Evolutionary conservation across 495 filamentous ascomycete species (phyloP).

Genomic region (Lepidopterella palustris): DNA sequence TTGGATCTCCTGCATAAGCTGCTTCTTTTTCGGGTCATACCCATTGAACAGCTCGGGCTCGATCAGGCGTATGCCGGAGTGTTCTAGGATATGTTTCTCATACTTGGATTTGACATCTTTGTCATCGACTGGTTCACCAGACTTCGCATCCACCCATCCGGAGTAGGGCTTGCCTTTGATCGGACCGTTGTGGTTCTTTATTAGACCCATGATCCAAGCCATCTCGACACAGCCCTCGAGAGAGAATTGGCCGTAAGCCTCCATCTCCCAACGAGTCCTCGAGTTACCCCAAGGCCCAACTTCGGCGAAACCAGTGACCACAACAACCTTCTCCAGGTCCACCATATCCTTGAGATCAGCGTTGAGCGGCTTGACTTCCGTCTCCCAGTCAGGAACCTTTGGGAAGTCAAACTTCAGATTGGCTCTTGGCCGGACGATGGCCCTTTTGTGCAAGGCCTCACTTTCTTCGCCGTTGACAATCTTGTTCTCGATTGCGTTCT

Average conservation of each 20-base stretch:
- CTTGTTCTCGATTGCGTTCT: slow-evolving; percentile 96
- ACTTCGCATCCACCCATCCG: slow-evolving; percentile 94
- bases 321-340: slow-evolving; percentile 93
- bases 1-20: slow-evolving; percentile 93
- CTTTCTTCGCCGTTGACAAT: slow-evolving; percentile 90
- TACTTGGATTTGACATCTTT: slow-evolving; percentile 96
- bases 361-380: slow-evolving; percentile 82
- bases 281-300: slow-evolving; percentile 98
- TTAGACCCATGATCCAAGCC: slow-evolving; percentile 99
- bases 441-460: slow-evolving; percentile 89
- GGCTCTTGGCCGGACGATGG: slow-evolving; percentile 83
- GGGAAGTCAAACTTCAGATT: slow-evolving; percentile 98
- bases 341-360: slow-evolving; percentile 91
- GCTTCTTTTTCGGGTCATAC: slow-evolving; percentile 97
- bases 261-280: slow-evolving; percentile 98
- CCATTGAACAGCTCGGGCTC: slow-evolving; percentile 96
- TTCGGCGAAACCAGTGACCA: slow-evolving; percentile 94
- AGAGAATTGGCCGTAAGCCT: slow-evolving; percentile 92
- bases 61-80: slow-evolving; percentile 95
- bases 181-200: slow-evolving; percentile 97
- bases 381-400: slow-evolving; percentile 79
- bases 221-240: slow-evolving; percentile 98
- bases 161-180: slow-evolving; percentile 95
- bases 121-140: slow-evolving; percentile 91
- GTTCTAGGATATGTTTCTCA: slow-evolving; percentile 91